Conservation (phyloP, 176 grass and related monocot species). For the Triticum aestivum region IWGSC_CS_RefSeq_v2.1 NC_057796.1:257174257-257174756, state of each 20-base stretch:
- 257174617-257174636: neutral
- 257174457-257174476: conserved; percentile 10
- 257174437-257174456: neutral
- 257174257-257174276: conserved; percentile 98
- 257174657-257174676: neutral
- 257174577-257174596: neutral
- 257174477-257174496: conserved; percentile 24
- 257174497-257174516: neutral
- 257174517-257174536: conserved; percentile 10
- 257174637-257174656: neutral
- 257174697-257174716: neutral
- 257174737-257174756: neutral
- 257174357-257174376: conserved; percentile 21
- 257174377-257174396: conserved; percentile 8
- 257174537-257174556: conserved; percentile 1
- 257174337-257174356: conserved; percentile 78
- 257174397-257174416: conserved; percentile 10
- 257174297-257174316: conserved; percentile 93
- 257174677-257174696: neutral
- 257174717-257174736: neutral
- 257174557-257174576: conserved; percentile 16
- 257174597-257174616: neutral
- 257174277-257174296: conserved; percentile 99
- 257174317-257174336: conserved; percentile 87
- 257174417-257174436: conserved; percentile 18